These are phyloP conservation scores for Beta lomatogona DNA, from an alignment of 179 eudicot genomes.

Conservation along the genomic window DNA sequence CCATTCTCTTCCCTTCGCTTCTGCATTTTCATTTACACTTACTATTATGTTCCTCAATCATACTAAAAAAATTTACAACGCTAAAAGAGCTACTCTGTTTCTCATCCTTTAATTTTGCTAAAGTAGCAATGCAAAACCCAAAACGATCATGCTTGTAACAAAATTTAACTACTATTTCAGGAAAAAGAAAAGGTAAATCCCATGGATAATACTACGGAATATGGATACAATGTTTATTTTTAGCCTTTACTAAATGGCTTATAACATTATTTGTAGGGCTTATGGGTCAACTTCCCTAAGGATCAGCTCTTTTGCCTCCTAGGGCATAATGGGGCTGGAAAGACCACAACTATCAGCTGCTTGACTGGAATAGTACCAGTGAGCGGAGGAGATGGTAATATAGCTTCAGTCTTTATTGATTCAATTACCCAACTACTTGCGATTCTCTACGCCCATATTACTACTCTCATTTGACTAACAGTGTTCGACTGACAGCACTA, in stretches of 20 bases:
- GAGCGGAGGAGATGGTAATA: conserved; percentile 83
- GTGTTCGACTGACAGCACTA: conserved; percentile 46
- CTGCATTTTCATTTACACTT: not conserved
- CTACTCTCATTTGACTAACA: not conserved
- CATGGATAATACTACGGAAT: not conserved
- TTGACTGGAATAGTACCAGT: conserved; percentile 80
- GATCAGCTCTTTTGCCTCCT: conserved; percentile 92
- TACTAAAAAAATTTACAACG: not conserved
- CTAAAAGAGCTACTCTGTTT: not conserved
- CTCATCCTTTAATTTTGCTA: not conserved
- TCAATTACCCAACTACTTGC: not conserved
- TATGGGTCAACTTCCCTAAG: conserved; percentile 68
- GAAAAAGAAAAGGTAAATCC: not conserved
- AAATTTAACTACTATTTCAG: not conserved
- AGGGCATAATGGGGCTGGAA: conserved; percentile 97
- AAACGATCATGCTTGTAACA: not conserved
- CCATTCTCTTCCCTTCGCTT: not conserved
- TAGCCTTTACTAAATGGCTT: not conserved
- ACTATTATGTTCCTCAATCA: not conserved
- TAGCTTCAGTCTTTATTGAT: not conserved
- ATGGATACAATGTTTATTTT: not conserved
- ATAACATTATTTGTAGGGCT: conserved; percentile 42
- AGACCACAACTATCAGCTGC: conserved; percentile 80
- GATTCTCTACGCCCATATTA: not conserved
- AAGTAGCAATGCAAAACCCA: not conserved